phyloP scores from a whole-genome alignment of 2,329 filamentous ascomycete genomes.

The Plenodomus biglobosus region DNA sequence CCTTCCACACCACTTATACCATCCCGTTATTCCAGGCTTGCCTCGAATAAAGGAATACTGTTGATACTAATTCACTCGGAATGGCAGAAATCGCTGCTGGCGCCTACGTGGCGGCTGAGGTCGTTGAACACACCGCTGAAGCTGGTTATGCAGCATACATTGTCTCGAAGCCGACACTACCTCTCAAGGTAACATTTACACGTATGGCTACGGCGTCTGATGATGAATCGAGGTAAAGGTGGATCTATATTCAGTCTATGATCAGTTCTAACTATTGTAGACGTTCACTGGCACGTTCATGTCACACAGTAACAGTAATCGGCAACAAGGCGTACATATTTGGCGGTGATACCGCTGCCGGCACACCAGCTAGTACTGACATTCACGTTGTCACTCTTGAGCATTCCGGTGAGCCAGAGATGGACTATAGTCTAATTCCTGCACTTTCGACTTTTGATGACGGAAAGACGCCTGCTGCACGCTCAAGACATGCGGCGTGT shows the following conservation, averaged over 20 bases:
- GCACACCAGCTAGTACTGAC: constrained; percentile 47
- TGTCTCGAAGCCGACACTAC: constrained; percentile 47
- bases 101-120: constrained; percentile 42
- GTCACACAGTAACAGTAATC: constrained; percentile 46
- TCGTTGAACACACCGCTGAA: constrained; percentile 46
- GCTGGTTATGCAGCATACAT: constrained; percentile 46
- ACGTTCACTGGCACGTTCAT: constrained; percentile 37
- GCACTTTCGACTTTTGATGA: constrained; percentile 39
- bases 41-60: no score
- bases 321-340: constrained; percentile 50
- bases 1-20: background rate
- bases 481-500: constrained; percentile 46
- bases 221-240: constrained; percentile 33
- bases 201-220: constrained; percentile 45
- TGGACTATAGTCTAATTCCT: constrained; percentile 49
- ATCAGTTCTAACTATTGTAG: constrained; percentile 10
- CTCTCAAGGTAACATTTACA: constrained; percentile 47
- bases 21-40: no score
- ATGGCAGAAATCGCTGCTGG: constrained; percentile 48
- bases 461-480: constrained; percentile 35
- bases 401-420: constrained; percentile 34
- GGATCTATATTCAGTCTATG: background rate
- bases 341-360: constrained; percentile 43
- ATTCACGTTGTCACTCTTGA: constrained; percentile 46
- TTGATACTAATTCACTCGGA: background rate